These are phyloP conservation scores for Hypomyces perniciosus DNA, from an alignment of 2,329 filamentous ascomycete genomes.

Conservation along the genomic window DNA sequence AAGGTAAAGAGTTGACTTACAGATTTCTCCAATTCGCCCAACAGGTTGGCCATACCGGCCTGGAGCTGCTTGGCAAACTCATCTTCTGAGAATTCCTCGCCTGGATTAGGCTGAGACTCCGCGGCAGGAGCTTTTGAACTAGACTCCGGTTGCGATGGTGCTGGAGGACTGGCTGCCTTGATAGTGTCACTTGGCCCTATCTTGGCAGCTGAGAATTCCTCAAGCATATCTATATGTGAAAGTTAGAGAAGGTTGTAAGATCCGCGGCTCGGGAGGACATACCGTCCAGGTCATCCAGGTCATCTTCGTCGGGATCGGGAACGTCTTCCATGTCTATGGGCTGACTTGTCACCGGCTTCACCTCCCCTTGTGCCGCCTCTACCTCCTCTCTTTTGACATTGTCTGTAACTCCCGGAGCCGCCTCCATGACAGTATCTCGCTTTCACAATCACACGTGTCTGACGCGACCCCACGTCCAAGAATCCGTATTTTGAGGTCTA, in stretches of 20 bases:
- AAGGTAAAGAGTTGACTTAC: constrained; percentile 30
- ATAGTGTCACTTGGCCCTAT: constrained; percentile 27
- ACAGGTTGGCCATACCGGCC: constrained; percentile 77
- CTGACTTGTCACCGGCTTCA: constrained; percentile 8
- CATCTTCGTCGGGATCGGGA: constrained; percentile 88
- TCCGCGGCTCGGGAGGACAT: constrained; percentile 17
- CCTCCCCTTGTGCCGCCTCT: constrained; percentile 8
- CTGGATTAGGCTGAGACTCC: constrained; percentile 17
- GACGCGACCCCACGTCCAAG: constrained; percentile 13
- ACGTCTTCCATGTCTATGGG: constrained; percentile 46
- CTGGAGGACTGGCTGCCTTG: constrained; percentile 21
- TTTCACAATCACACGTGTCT: constrained; percentile 12
- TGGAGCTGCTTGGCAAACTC: constrained; percentile 84
- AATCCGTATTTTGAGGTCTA: not conserved
- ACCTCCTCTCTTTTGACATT: constrained; percentile 18
- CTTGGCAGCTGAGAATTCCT: constrained; percentile 73
- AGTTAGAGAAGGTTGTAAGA: constrained; percentile 7
- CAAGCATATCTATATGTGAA: constrained; percentile 67
- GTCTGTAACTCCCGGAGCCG: constrained; percentile 16
- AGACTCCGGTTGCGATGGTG: constrained; percentile 25
- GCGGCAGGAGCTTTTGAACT: constrained; percentile 28
- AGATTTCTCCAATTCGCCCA: constrained; percentile 62
- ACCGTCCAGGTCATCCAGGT: constrained; percentile 89
- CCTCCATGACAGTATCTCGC: constrained; percentile 17
- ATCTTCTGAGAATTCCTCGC: constrained; percentile 56